phyloP scores from a whole-genome alignment of 306 rosid species.

The Cicer chorassanicum region DNA sequence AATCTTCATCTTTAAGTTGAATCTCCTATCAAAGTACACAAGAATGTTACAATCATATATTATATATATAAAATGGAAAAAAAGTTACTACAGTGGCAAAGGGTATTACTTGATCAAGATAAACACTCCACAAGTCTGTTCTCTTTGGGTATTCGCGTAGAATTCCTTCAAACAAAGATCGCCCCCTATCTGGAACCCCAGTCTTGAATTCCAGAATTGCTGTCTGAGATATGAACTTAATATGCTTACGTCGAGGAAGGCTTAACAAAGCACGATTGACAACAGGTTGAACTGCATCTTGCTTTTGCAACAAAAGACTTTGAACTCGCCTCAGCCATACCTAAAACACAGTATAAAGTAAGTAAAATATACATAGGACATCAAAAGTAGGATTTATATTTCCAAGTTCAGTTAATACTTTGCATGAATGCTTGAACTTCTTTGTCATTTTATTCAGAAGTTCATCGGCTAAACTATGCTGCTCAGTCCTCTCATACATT shows the following conservation, averaged over 20 bases:
- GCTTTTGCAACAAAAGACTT: constrained; percentile 59
- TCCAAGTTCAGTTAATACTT: constrained; percentile 56
- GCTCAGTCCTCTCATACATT: constrained; percentile 86
- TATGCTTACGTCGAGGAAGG: constrained; percentile 80
- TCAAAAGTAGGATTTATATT: constrained; percentile 13
- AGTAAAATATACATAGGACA: constrained; percentile 15
- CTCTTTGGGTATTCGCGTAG: constrained; percentile 82
- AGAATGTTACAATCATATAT: constrained; percentile 31
- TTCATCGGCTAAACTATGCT: constrained; percentile 70
- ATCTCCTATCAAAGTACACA: constrained; percentile 67
- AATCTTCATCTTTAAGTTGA: constrained; percentile 71
- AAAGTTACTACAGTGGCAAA: background rate
- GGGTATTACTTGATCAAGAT: constrained; percentile 89
- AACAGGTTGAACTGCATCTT: constrained; percentile 64
- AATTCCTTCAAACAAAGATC: constrained; percentile 86
- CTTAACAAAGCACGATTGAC: constrained; percentile 62
- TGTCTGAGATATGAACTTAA: constrained; percentile 81
- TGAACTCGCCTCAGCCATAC: constrained; percentile 85
- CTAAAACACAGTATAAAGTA: constrained; percentile 51
- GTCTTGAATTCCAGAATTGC: constrained; percentile 86
- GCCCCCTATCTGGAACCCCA: constrained; percentile 86
- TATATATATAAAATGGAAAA: background rate
- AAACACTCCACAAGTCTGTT: constrained; percentile 89
- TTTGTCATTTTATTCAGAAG: constrained; percentile 79
- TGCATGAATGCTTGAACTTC: constrained; percentile 92